Conservation (phyloP, 306 rosid species). For the Rosa persica region DNA sequence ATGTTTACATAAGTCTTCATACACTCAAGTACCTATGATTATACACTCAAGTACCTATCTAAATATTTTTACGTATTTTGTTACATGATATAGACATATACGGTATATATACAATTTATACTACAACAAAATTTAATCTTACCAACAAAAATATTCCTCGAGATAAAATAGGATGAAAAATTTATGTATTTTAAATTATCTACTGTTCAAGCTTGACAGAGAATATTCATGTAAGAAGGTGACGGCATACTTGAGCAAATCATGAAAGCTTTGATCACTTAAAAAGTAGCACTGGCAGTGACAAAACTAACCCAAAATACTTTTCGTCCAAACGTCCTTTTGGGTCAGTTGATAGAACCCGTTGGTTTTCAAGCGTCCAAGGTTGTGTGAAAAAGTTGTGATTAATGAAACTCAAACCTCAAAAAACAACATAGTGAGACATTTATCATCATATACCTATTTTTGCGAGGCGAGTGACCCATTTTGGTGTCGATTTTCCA, state of each 20-base stretch:
- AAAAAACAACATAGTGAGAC: background rate
- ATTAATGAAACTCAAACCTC: conserved; percentile 8
- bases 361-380: conserved; percentile 4
- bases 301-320: background rate
- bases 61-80: no score
- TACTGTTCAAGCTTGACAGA: background rate
- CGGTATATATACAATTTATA: no score
- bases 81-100: no score
- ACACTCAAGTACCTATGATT: no score
- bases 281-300: background rate
- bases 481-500: conserved; percentile 72
- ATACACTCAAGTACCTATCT: no score
- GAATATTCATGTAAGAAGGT: background rate
- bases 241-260: background rate
- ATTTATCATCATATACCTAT: conserved; percentile 49
- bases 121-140: no score
- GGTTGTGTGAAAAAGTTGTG: background rate
- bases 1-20: no score
- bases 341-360: conserved; percentile 14
- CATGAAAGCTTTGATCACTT: background rate
- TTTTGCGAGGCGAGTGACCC: conserved; percentile 95
- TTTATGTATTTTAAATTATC: background rate
- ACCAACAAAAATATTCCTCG: background rate
- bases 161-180: conserved; percentile 2
- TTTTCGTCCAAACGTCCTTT: background rate